These are phyloP conservation scores for Mimosa bimucronata DNA, from an alignment of 306 rosid species.

Conservation along the genomic window DNA sequence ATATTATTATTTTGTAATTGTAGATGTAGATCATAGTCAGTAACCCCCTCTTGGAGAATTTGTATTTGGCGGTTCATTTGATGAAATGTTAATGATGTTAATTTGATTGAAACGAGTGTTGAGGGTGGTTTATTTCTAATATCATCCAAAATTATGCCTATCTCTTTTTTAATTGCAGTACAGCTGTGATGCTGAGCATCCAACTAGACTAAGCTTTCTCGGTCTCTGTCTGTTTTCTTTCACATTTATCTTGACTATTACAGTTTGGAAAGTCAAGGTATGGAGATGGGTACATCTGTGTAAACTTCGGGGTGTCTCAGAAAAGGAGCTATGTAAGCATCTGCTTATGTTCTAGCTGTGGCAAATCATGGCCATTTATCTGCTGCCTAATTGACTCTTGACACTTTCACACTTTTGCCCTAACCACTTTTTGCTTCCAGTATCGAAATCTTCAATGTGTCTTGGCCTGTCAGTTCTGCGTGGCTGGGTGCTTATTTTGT, in stretches of 20 bases:
- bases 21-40: not conserved
- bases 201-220: not conserved
- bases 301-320: constrained; percentile 6
- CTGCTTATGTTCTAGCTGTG: not conserved
- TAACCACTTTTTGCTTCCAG: not conserved
- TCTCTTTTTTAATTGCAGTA: not conserved
- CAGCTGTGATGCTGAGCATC: not conserved
- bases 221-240: not conserved
- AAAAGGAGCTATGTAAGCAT: not conserved
- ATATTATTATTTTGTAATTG: not conserved
- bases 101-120: not conserved
- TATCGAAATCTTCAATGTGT: constrained; percentile 32
- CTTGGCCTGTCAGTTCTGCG: constrained; percentile 24
- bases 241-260: not conserved
- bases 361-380: constrained; percentile 18
- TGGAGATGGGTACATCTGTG: not conserved
- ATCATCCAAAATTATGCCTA: not conserved
- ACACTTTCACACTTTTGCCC: not conserved
- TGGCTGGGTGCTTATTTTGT: constrained; percentile 39
- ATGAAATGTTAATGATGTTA: not conserved
- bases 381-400: constrained; percentile 21
- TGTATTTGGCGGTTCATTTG: not conserved
- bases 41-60: not conserved
- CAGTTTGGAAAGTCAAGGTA: not conserved
- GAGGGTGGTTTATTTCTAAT: not conserved